Base-by-base conservation (phyloP, 148 eudicot species). In the Salicornia ramosissima region DNA sequence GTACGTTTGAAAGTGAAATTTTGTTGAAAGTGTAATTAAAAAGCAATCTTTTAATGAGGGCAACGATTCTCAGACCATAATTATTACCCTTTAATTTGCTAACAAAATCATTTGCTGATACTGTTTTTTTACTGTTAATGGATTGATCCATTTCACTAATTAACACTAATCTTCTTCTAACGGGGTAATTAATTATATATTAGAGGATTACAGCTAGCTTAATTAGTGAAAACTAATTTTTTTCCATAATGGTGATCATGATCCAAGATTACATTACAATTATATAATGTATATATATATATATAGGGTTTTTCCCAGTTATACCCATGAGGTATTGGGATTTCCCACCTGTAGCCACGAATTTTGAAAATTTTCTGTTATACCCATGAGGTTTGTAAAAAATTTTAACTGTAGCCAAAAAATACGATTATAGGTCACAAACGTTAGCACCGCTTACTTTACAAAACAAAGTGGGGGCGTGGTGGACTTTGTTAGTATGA, bases 171-270 rank as follows among this genome's bases (percentile, higher is more conserved):
- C 59, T 15, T 24, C n/a, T n/a, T n/a, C n/a, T n/a, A n/a, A n/a
- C n/a, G n/a, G n/a, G n/a, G n/a, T n/a, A n/a, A n/a, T n/a, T 30
- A 4, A 21, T 22, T 22, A 63, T 28, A 36, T 3, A 8, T 3
- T 36, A 33, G 45, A 47, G 71, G 79, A 36, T 58, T 77, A 71
- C 79, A 77, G 79, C 79, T 77, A 65, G n/a, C n/a, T n/a, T n/a
- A n/a, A n/a, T n/a, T n/a, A n/a, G 60, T 70, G 25, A 72, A 15
- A 25, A 18, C 8, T 18, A 9, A 8, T 26, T 39, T 65, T 65
- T 68, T 31, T 3, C 59, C 34, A 56, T 25, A 18, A 73, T 66
- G 31, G 55, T 60, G 45, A 68, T 74, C 53, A 68, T 68, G 49
- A 68, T 74, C 42, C 40, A 63, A 64, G 57, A 70, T 59, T 40